Evolutionary conservation across 2,329 filamentous ascomycete species (phyloP).

Genomic region (Fusarium oxysporum): DNA sequence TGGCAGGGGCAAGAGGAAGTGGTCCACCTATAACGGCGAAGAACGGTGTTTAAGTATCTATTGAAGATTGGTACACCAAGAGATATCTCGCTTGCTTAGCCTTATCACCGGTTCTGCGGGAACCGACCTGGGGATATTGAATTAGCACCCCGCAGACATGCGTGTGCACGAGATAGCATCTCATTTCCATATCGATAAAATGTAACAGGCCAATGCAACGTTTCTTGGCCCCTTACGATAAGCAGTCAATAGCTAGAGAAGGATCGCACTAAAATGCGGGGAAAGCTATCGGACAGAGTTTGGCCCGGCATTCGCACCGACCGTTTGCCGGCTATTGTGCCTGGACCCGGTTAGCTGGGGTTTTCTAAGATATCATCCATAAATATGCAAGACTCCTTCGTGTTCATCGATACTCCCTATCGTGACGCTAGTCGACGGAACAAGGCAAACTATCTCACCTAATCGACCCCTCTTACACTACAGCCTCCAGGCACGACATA

Average conservation of each 20-base stretch:
- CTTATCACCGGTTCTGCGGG: background rate
- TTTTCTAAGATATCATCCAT: background rate
- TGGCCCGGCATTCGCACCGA: background rate
- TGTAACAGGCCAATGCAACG: conserved; percentile 1
- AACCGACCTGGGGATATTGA: background rate
- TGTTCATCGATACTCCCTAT: background rate
- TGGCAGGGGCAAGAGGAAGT: background rate
- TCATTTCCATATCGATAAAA: background rate
- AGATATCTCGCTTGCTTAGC: background rate
- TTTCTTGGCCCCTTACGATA: background rate
- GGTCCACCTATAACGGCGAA: background rate
- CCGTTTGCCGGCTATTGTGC: background rate
- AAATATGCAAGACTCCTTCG: background rate
- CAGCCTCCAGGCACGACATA: background rate
- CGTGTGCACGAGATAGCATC: background rate
- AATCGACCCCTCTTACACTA: background rate
- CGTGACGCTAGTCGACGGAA: background rate
- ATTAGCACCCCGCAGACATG: background rate
- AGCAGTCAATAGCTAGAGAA: background rate
- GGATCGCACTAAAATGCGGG: background rate
- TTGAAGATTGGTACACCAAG: background rate
- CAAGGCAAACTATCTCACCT: background rate
- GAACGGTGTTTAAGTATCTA: background rate
- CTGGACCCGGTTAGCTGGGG: background rate
- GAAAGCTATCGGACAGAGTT: background rate